Evolutionary conservation across 257 asterid genomes (phyloP).

Genomic region (Striga asiatica): DNA sequence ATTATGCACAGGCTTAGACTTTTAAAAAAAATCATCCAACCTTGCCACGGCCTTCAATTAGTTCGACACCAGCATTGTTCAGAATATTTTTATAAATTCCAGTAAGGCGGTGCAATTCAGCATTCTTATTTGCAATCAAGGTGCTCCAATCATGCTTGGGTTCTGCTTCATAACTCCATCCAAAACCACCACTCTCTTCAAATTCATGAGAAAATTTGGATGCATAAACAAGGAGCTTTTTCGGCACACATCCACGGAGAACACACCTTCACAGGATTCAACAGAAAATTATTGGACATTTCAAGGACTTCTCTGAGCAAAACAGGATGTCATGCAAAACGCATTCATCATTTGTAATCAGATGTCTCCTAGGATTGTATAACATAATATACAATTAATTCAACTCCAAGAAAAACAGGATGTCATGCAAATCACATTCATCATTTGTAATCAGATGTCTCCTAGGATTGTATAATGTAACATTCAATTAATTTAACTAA

Average conservation of each 20-base stretch:
- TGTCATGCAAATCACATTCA: neutral
- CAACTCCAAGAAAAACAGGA: neutral
- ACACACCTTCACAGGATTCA: constrained; percentile 61
- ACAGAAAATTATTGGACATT: constrained; percentile 14
- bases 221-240: constrained; percentile 84
- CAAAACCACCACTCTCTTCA: constrained; percentile 87
- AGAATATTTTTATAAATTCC: constrained; percentile 81
- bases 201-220: constrained; percentile 89
- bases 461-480: no score
- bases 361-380: neutral
- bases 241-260: constrained; percentile 97
- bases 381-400: no score
- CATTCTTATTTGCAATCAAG: constrained; percentile 87
- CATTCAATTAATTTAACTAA: no score
- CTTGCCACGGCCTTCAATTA: constrained; percentile 97
- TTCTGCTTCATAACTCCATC: constrained; percentile 77
- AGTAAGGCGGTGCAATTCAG: constrained; percentile 78
- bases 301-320: constrained; percentile 6
- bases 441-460: neutral
- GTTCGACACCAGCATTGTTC: constrained; percentile 58
- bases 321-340: neutral
- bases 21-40: constrained; percentile 27
- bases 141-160: constrained; percentile 96
- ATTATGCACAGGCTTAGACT: neutral
- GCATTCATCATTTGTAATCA: neutral